A percentile compares a stretch with the other conserved stretches of the same genome.
phyloP scores from a whole-genome alignment of 176 grass and related monocot genomes.

The Oryza nivara region DNA sequence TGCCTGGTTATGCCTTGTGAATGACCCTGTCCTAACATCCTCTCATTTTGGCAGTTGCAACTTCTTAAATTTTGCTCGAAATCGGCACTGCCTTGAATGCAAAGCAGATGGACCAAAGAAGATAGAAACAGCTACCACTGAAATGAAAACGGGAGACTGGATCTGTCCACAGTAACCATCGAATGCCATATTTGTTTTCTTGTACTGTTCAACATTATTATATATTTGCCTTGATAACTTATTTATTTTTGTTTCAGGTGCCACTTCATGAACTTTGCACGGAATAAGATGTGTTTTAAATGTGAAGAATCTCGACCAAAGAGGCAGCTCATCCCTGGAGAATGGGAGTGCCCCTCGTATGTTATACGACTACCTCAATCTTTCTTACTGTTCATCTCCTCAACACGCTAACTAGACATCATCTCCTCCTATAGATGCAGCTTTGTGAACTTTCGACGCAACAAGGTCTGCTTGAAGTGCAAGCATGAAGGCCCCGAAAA shows the following conservation, averaged over 20 bases:
- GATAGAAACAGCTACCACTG: slow-evolving; percentile 23
- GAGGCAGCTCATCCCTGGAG: slow-evolving; percentile 72
- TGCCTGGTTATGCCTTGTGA: slow-evolving; percentile 5
- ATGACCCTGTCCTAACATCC: background rate
- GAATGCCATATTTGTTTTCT: background rate
- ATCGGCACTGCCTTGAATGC: slow-evolving; percentile 61
- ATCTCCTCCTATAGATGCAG: slow-evolving; percentile 46
- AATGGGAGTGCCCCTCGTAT: slow-evolving; percentile 91
- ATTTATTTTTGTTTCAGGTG: slow-evolving; percentile 55
- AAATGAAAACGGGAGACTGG: slow-evolving; percentile 95
- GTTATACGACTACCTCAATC: slow-evolving; percentile 18
- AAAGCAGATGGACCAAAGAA: slow-evolving; percentile 72
- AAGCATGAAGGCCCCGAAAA: slow-evolving; percentile 49
- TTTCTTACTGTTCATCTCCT: background rate
- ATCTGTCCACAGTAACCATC: slow-evolving; percentile 69
- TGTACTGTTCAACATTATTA: slow-evolving; percentile 11
- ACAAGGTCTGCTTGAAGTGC: slow-evolving; percentile 60
- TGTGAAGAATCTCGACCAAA: slow-evolving; percentile 70
- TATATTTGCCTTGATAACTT: slow-evolving; percentile 27
- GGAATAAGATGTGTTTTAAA: slow-evolving; percentile 76
- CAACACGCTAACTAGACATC: slow-evolving; percentile 22
- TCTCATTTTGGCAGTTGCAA: slow-evolving; percentile 59
- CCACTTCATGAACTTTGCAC: slow-evolving; percentile 82
- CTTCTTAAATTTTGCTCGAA: slow-evolving; percentile 80
- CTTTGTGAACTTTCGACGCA: slow-evolving; percentile 66